Percentiles rank a stretch among this genome's conserved stretches.
Evolutionary conservation across 352 stramenopile genomes (phyloP).

Genomic region (Pythium dissimile): DNA sequence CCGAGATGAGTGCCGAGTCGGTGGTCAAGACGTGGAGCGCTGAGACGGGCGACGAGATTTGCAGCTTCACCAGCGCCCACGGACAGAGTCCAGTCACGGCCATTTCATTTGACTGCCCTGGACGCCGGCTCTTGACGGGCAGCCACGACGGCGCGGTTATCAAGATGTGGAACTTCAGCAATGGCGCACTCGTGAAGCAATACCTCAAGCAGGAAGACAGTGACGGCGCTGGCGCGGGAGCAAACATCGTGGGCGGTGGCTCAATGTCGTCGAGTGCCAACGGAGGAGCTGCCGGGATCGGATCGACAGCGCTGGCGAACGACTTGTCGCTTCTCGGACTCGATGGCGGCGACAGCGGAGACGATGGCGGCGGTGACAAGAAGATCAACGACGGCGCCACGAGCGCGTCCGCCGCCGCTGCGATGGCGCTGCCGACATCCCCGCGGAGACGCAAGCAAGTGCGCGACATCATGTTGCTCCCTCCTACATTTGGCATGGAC

Average conservation of each 20-base stretch:
- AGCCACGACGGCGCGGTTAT: constrained; percentile 72
- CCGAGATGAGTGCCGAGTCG: constrained; percentile 67
- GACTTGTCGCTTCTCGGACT: constrained; percentile 21
- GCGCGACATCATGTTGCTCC: constrained; percentile 60
- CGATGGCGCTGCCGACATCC: constrained; percentile 1
- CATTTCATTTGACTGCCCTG: constrained; percentile 80
- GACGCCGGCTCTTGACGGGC: constrained; percentile 73
- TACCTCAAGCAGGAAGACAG: constrained; percentile 62
- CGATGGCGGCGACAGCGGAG: constrained; percentile 1
- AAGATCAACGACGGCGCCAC: neutral
- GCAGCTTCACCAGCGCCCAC: constrained; percentile 70
- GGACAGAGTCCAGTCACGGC: constrained; percentile 66
- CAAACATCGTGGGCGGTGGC: neutral
- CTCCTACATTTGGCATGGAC: constrained; percentile 56
- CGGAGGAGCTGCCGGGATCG: neutral
- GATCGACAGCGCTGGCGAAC: constrained; percentile 2
- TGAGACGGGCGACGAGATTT: constrained; percentile 83
- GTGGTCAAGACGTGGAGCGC: constrained; percentile 83
- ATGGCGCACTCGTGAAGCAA: constrained; percentile 80
- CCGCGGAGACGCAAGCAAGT: constrained; percentile 34
- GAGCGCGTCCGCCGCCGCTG: neutral
- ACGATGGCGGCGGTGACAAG: neutral
- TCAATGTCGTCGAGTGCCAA: neutral
- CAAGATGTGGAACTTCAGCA: constrained; percentile 91
- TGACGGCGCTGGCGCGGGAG: neutral